A percentile compares a stretch with the other conserved stretches of the same genome.
Evolutionary conservation across 805 yeast genomes (phyloP).

Genomic region (Wickerhamomyces tratensis): DNA sequence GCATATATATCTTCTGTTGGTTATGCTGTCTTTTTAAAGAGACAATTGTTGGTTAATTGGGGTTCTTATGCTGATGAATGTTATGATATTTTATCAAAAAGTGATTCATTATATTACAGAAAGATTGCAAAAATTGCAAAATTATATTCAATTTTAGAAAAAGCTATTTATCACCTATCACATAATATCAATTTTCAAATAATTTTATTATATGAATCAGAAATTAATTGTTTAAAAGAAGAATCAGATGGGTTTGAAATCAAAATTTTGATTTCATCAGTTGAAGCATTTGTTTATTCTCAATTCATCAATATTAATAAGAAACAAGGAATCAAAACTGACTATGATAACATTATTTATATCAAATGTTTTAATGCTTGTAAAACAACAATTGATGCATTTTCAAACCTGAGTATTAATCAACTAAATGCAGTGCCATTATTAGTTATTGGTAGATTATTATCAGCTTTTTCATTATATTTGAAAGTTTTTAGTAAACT

Average conservation of each 20-base stretch:
- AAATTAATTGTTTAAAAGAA: too few species aligned
- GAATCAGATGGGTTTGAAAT: not conserved
- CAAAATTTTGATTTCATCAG: constrained; percentile 8
- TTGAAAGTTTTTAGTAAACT: constrained; percentile 14
- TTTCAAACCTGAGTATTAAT: constrained; percentile 7
- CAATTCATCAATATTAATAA: constrained; percentile 4
- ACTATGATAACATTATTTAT: not conserved
- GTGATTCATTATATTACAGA: constrained; percentile 21
- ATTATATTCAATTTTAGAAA: constrained; percentile 51
- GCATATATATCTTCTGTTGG: constrained; percentile 56
- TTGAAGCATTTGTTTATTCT: constrained; percentile 17
- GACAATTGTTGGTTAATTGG: constrained; percentile 57
- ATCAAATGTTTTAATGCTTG: constrained; percentile 15
- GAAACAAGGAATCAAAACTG: not conserved
- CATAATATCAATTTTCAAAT: constrained; percentile 24
- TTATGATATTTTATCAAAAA: constrained; percentile 35
- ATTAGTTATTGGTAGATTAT: constrained; percentile 16
- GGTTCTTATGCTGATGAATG: constrained; percentile 51
- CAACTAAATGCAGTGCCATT: constrained; percentile 12
- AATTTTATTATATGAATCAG: not conserved
- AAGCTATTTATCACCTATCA: constrained; percentile 20
- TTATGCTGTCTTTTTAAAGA: constrained; percentile 53
- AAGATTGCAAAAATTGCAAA: constrained; percentile 50
- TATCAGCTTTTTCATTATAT: constrained; percentile 18
- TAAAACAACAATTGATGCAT: constrained; percentile 9